phyloP scores from a whole-genome alignment of 352 stramenopile species.

The Phytophthora syringae region DNA sequence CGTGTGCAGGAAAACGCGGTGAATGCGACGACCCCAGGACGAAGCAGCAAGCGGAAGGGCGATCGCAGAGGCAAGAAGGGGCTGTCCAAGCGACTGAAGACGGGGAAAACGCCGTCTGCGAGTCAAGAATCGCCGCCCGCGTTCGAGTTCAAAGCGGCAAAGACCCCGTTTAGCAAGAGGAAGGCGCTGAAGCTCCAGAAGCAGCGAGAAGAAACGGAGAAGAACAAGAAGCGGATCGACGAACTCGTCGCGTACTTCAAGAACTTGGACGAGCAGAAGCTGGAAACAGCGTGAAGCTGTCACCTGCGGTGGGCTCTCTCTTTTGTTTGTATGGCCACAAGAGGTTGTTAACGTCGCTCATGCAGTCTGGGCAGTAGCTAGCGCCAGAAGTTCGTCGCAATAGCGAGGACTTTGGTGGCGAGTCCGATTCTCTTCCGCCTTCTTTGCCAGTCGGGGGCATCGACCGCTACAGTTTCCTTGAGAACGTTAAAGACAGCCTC shows the following conservation, averaged over 20 bases:
- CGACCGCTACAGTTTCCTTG: conserved; percentile 66
- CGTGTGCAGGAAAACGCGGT: conserved; percentile 37
- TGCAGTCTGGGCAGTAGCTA: conserved; percentile 43
- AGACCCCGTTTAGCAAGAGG: conserved; percentile 54
- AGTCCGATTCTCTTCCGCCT: conserved; percentile 74
- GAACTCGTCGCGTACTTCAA: conserved; percentile 73
- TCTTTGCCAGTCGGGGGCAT: conserved; percentile 69
- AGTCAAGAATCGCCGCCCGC: conserved; percentile 57
- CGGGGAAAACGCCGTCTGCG: background rate
- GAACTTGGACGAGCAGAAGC: conserved; percentile 57
- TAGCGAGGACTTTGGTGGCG: conserved; percentile 76
- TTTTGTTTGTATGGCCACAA: conserved; percentile 14
- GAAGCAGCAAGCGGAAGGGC: conserved; percentile 23
- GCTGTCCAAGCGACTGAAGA: conserved; percentile 21
- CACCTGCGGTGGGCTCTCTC: background rate
- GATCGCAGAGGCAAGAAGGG: conserved; percentile 13
- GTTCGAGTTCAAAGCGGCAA: conserved; percentile 57
- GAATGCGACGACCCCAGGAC: conserved; percentile 22
- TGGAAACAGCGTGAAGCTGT: conserved; percentile 49
- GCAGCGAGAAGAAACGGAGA: conserved; percentile 40
- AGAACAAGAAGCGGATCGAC: conserved; percentile 57
- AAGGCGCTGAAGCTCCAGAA: conserved; percentile 47
- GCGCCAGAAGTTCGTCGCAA: conserved; percentile 69
- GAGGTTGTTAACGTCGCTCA: conserved; percentile 22
- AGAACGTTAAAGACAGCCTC: conserved; percentile 75